Evolutionary conservation across 2,329 filamentous ascomycete species (phyloP).

Genomic region (Clarireedia hainanense): DNA sequence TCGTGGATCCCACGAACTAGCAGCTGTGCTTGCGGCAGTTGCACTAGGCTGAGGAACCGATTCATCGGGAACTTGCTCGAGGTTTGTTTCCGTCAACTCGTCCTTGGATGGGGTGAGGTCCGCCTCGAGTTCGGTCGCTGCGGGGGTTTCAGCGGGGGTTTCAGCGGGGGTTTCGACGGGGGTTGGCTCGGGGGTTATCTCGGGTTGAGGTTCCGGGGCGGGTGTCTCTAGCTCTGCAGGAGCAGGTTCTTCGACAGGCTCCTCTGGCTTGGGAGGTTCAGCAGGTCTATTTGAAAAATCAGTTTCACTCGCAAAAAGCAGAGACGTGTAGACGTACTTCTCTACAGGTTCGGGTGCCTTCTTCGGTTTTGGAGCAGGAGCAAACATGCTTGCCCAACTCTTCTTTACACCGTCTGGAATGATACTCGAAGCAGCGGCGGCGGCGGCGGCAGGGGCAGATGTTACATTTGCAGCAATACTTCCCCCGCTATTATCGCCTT

Average conservation of each 20-base stretch:
- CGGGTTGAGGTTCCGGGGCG: slow-evolving; percentile 34
- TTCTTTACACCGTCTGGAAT: slow-evolving; percentile 39
- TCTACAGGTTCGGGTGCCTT: slow-evolving; percentile 38
- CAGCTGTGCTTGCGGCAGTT: slow-evolving; percentile 81
- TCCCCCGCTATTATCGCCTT: slow-evolving; percentile 29
- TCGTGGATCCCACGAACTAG: slow-evolving; percentile 75
- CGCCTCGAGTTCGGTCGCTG: slow-evolving; percentile 32
- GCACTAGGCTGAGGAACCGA: slow-evolving; percentile 71
- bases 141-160: slow-evolving; percentile 22
- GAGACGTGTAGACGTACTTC: slow-evolving; percentile 17
- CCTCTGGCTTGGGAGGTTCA: slow-evolving; percentile 34
- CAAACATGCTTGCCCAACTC: slow-evolving; percentile 72
- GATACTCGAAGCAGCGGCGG: slow-evolving; percentile 32
- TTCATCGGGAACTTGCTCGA: slow-evolving; percentile 80
- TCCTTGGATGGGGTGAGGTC: slow-evolving; percentile 65
- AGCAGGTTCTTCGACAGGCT: slow-evolving; percentile 38
- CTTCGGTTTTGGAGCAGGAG: slow-evolving; percentile 45
- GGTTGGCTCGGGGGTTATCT: slow-evolving; percentile 32
- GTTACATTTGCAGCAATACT: slow-evolving; percentile 30
- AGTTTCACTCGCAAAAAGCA: slow-evolving; percentile 14
- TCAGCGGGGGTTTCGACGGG: slow-evolving; percentile 26
- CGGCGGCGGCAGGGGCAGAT: slow-evolving; percentile 29
- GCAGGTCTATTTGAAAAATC: slow-evolving; percentile 19
- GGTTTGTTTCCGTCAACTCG: slow-evolving; percentile 82
- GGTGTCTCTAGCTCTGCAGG: slow-evolving; percentile 23